Base-by-base conservation (phyloP, 441 rosid genomes). In the Jatropha podagrica region DNA sequence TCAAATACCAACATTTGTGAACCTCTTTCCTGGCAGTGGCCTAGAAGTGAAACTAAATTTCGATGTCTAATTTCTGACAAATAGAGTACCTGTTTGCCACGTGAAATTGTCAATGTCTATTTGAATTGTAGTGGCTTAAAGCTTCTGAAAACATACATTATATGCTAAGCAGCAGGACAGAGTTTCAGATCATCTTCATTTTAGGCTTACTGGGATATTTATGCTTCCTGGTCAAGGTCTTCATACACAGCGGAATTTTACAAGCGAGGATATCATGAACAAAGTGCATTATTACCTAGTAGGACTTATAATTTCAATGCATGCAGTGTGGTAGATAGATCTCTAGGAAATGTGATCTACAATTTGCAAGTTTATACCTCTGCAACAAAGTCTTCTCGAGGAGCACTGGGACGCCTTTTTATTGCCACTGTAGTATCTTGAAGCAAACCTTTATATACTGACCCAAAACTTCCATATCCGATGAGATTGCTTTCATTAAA, bases 381-480 rank as follows among this genome's bases (percentile, higher is more conserved):
- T 41, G 81, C 59, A 44, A 81, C 80, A 78, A 92, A 86, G 60
- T 81, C 85, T 17, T 76, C 83, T 55, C 59, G 79, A 61, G 76
- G 82, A 74, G 72, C 13, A 72, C 88, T 86, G 0, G 40, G 66
- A 37, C 82, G 82, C 77, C 73, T 84, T 79, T 88, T 88, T 76
- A 92, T 84, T 14, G 87, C 92, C 17, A 87, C 85, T 7, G 84
- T 55, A 15, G 83, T 84, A 58, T 85, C 88, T 15, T 78, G 78
- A 52, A 89, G 80, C 78, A 86, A 68, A 44, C 95, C 95, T 77
- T 80, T 86, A 72, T 84, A 92, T 2, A 86, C 85, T 2, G 75
- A 76, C 38, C 94, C 89, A 46, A 87, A 88, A 41, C 90, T 88
- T 75, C 95, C 95, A 44, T 62, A 69, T 68, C 90, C 92, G 61